phyloP scores from a whole-genome alignment of 176 grass and related monocot species.

The Aegilops speltoides region DNA sequence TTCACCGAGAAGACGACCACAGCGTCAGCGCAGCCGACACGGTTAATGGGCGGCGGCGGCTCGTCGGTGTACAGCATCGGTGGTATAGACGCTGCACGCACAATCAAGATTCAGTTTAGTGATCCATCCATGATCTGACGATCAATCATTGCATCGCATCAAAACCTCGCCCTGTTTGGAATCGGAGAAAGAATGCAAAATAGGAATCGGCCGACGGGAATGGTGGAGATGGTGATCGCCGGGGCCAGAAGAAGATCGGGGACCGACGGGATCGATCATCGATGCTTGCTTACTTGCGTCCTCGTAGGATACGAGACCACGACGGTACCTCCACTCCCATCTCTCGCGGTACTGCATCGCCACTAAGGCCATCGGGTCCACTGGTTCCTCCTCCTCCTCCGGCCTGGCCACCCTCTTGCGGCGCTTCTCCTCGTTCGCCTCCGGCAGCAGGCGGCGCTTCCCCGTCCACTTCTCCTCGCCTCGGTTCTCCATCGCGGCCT shows the following conservation, averaged over 20 bases:
- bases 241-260: neutral
- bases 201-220: too few species aligned
- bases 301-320: neutral
- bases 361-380: neutral
- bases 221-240: too few species aligned
- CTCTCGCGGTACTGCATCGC: neutral
- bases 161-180: too few species aligned
- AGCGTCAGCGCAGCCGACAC: neutral
- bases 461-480: neutral
- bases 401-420: neutral
- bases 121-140: neutral
- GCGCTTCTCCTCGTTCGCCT: neutral
- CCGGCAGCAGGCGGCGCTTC: neutral
- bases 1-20: neutral
- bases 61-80: constrained; percentile 1
- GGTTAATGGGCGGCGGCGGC: neutral
- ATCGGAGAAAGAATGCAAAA: too few species aligned
- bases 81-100: neutral
- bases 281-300: neutral
- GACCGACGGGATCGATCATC: too few species aligned
- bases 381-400: neutral
- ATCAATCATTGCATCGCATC: neutral
- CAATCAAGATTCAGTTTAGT: neutral
- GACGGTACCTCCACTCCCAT: neutral
- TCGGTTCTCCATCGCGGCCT: neutral